Evolutionary conservation across 2,329 filamentous ascomycete species (phyloP).

Genomic region (Aspergillus sp.): DNA sequence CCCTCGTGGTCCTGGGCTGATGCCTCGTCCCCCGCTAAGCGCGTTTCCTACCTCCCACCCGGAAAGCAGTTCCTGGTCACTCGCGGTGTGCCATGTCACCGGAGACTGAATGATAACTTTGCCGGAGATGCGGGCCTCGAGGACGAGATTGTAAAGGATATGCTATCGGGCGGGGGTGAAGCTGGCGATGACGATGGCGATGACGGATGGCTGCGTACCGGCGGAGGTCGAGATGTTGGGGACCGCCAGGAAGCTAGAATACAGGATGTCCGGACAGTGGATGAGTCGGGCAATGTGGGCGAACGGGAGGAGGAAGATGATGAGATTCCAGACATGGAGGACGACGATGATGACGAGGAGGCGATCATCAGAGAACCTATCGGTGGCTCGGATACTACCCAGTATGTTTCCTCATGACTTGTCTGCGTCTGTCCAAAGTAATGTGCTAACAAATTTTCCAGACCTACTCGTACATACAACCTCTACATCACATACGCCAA

Average conservation of each 20-base stretch:
- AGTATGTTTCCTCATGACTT: constrained; percentile 41
- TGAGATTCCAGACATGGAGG: constrained; percentile 97
- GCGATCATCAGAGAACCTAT: constrained; percentile 81
- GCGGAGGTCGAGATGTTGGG: constrained; percentile 57
- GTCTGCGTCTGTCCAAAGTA: not conserved
- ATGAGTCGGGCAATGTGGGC: constrained; percentile 81
- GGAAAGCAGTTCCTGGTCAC: constrained; percentile 96
- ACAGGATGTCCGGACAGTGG: constrained; percentile 78
- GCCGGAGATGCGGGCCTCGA: constrained; percentile 82
- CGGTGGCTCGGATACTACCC: constrained; percentile 44
- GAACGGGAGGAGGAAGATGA: constrained; percentile 61
- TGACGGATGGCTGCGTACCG: constrained; percentile 89
- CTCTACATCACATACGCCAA: constrained; percentile 98
- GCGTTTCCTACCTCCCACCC: constrained; percentile 73
- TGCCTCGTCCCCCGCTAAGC: constrained; percentile 73
- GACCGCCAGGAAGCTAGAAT: constrained; percentile 72
- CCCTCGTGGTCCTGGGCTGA: constrained; percentile 97
- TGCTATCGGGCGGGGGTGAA: constrained; percentile 50
- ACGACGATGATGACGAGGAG: constrained; percentile 88
- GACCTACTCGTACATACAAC: constrained; percentile 85
- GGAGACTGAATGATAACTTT: constrained; percentile 88
- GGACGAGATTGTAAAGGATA: constrained; percentile 78
- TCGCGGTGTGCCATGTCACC: constrained; percentile 87
- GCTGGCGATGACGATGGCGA: constrained; percentile 62
- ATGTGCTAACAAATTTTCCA: constrained; percentile 33